Evolutionary conservation across 176 grass and related monocot species (phyloP), one percentile per base, ranked within the genome.

Genomic region (Oryza meridionalis): DNA sequence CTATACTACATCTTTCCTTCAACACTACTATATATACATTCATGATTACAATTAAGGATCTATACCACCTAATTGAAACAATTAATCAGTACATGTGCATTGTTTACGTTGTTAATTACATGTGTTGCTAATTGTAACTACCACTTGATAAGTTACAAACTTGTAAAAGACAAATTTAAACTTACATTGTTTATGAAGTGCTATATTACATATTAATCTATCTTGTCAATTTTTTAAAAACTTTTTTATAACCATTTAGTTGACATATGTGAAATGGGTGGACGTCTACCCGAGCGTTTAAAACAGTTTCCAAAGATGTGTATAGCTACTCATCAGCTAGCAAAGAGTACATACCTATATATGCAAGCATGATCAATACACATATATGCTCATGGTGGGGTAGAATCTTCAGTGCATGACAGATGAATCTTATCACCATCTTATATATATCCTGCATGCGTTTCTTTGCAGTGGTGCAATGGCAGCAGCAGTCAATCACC

Each of bases 391-490:
- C 24, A 11, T 42, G 46, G 38, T 66, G 42, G 26, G 43, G 11
- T 71, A 37, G 19, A 24, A 24, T 11, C 6, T 8, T 2, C 17
- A 6, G 26, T 75, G 17, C 25, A 12, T 82, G 85, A 76, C 85
- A 69, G 35, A 69, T 61, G 79, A 87, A 81, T 77, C 72, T 82
- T 42, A 77, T 27, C 49, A 24, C 61, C 43, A 21, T 17, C 22
- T 55, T 49, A 40, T 40, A 8, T 38, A 7, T 40, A 13, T 49
- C 12, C 17, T 6, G 64, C 7, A n/a, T 55, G n/a, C 65, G n/a
- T 70, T 19, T 40, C 7, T 40, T 77, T 31, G 74, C 80, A 88
- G 86, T 72, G 55, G 80, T 72, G 55, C 74, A 82, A 61, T 11
- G 29, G 27, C 32, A 29, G 19, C 32, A 31, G 29, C 29, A 11